These are phyloP conservation scores for Pichia sp. DNA, from an alignment of 1,139 yeast genomes.

Conservation along the genomic window DNA sequence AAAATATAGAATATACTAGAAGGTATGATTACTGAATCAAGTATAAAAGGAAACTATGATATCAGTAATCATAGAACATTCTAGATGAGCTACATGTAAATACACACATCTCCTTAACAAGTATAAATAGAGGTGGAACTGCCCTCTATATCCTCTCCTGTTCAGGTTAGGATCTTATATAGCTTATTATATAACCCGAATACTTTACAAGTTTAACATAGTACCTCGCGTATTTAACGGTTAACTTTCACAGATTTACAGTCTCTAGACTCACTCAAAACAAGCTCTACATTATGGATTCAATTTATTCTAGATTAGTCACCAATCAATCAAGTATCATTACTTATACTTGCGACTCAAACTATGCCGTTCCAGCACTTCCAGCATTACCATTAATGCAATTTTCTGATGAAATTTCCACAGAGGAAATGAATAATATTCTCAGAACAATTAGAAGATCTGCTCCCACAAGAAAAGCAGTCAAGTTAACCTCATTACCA, in stretches of 20 bases:
- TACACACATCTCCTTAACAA: background rate
- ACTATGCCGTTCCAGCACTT: background rate
- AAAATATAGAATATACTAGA: too few relatives aligned
- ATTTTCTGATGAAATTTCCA: background rate
- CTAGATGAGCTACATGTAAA: background rate
- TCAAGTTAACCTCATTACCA: conserved; percentile 1
- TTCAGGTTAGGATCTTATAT: too few relatives aligned
- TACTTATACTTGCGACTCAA: background rate
- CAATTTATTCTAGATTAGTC: background rate
- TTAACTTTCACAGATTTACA: background rate
- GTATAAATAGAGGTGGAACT: background rate
- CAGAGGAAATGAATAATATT: conserved; percentile 1
- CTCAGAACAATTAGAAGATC: conserved; percentile 1
- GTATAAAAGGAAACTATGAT: too few relatives aligned
- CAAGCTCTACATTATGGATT: background rate
- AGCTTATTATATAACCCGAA: too few relatives aligned
- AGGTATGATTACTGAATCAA: too few relatives aligned
- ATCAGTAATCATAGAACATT: too few relatives aligned
- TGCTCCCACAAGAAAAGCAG: conserved; percentile 1
- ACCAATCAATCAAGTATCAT: background rate
- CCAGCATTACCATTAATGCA: background rate
- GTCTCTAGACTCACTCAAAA: background rate
- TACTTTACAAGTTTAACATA: too few relatives aligned
- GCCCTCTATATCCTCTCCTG: too few relatives aligned
- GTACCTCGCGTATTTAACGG: too few relatives aligned